A percentile compares a stretch with the other conserved stretches of the same genome.
Evolutionary conservation across 345 rosid species (phyloP).

Genomic region (Excoecaria cochinchinensis): DNA sequence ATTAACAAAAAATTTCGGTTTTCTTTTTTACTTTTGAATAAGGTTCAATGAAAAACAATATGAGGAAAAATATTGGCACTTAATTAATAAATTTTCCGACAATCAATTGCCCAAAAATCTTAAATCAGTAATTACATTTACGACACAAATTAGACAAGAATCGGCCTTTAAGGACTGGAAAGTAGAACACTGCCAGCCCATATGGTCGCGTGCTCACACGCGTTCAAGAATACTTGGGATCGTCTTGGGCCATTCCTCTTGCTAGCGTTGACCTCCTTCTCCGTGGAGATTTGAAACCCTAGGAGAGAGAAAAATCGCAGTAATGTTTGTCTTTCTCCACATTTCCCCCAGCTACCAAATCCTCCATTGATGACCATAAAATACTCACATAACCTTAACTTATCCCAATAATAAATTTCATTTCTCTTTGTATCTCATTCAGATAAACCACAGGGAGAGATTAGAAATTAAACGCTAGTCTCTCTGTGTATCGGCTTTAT

Average conservation of each 20-base stretch:
- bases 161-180: not conserved
- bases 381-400: not conserved
- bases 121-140: not conserved
- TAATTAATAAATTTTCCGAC: too few relatives aligned
- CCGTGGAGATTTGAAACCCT: not conserved
- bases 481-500: not conserved
- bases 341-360: not conserved
- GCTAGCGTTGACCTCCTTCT: constrained; percentile 20
- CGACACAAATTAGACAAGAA: not conserved
- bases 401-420: not conserved
- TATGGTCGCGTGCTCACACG: constrained; percentile 1
- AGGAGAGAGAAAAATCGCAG: not conserved
- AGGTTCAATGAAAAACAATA: too few relatives aligned
- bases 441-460: not conserved
- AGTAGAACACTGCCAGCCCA: not conserved
- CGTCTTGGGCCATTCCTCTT: not conserved
- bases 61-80: too few relatives aligned
- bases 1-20: too few relatives aligned
- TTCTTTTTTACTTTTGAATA: too few relatives aligned
- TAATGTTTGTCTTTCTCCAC: not conserved
- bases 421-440: not conserved
- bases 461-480: not conserved
- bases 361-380: not conserved
- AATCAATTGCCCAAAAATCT: not conserved
- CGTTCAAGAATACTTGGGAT: not conserved